phyloP scores from a whole-genome alignment of 1,284 basidiomycete species.

The Mycena citricolor region DNA sequence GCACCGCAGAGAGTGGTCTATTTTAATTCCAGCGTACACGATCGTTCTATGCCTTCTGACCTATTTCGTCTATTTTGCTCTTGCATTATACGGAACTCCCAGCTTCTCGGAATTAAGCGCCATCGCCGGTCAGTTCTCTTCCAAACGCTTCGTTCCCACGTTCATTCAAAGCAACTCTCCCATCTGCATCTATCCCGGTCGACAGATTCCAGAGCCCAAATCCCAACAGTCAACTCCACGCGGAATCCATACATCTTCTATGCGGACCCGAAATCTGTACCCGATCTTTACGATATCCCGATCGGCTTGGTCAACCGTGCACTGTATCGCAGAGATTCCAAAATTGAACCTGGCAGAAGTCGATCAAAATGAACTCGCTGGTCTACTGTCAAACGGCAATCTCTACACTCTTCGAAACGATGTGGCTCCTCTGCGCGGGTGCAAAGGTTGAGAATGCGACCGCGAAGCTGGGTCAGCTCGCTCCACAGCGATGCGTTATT shows the following conservation, averaged over 20 bases:
- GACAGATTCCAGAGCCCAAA: slow-evolving; percentile 53
- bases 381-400: too few relatives aligned
- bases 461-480: too few relatives aligned
- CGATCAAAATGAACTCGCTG: too few relatives aligned
- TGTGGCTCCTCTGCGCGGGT: too few relatives aligned
- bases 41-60: slow-evolving; percentile 72
- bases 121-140: slow-evolving; percentile 54
- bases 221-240: slow-evolving; percentile 35
- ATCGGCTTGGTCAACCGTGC: slow-evolving; percentile 78
- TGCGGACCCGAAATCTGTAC: slow-evolving; percentile 46
- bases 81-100: slow-evolving; percentile 74
- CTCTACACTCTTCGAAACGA: too few relatives aligned
- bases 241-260: slow-evolving; percentile 51
- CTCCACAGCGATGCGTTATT: too few relatives aligned
- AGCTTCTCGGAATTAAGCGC: slow-evolving; percentile 63
- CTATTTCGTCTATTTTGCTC: slow-evolving; percentile 75
- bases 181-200: background rate
- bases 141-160: too few relatives aligned
- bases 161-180: slow-evolving; percentile 11
- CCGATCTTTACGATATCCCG: slow-evolving; percentile 78
- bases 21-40: slow-evolving; percentile 82
- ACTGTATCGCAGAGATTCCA: slow-evolving; percentile 40
- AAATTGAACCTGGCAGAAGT: too few relatives aligned
- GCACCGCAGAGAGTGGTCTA: slow-evolving; percentile 73
- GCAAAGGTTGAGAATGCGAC: too few relatives aligned